Percentiles rank a stretch among this genome's conserved stretches.
Conservation (phyloP, 2,329 filamentous ascomycete genomes). For the Fusarium solani-melongenae region DNA sequence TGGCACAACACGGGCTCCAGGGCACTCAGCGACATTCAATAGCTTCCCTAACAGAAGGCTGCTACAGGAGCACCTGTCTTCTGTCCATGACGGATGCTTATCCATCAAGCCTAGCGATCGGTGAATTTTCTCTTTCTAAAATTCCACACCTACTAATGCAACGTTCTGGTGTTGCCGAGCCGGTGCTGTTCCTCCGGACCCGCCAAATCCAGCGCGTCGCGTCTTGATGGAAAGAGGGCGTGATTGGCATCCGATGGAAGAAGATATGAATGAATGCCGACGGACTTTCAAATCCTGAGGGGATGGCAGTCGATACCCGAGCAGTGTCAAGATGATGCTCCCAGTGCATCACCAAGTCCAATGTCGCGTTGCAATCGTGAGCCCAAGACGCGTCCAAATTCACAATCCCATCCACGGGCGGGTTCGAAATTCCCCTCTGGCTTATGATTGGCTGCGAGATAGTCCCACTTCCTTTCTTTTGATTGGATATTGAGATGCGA, state of each 20-base stretch:
- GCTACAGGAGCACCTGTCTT: not conserved
- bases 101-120: not conserved
- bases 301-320: not conserved
- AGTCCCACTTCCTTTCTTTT: not conserved
- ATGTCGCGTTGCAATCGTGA: not conserved
- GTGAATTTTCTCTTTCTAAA: not conserved
- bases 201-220: not conserved
- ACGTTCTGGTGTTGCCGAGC: not conserved
- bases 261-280: not conserved
- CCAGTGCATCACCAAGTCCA: not conserved
- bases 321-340: not conserved
- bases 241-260: not conserved
- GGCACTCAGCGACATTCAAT: not conserved
- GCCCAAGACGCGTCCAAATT: not conserved
- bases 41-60: not conserved
- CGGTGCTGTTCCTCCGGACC: not conserved
- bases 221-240: not conserved
- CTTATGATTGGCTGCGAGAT: not conserved
- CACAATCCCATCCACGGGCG: not conserved
- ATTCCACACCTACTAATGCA: not conserved
- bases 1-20: not conserved
- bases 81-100: not conserved
- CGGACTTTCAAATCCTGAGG: not conserved
- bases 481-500: not conserved
- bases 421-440: not conserved